Evolutionary conservation across 805 yeast species (phyloP), one percentile per base, ranked within the genome.

Genomic region (Lipomyces yamanashiensis): DNA sequence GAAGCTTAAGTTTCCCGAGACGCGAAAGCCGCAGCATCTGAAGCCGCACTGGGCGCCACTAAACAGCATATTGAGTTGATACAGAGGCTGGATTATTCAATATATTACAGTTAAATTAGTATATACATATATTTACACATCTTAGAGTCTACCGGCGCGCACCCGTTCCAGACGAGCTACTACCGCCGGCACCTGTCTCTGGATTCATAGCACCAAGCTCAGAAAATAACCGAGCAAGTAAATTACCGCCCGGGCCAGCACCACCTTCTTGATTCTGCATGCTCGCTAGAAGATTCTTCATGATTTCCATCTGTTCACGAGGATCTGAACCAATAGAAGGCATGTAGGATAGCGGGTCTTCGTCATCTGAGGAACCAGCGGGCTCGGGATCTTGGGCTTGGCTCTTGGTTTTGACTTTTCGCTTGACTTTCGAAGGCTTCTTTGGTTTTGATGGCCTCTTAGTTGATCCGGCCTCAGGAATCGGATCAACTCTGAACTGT

Each of bases 191-290:
- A 41, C 56, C 21, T 13, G 1, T 21, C 13, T 19, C 48, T 12
- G 39, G 39, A 49, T 41, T 39, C 48, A 53, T 41, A 15, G 49
- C 48, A 1, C 57, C 48, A 40, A 53, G 15, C 44, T 53, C 57
- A 12, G 48, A 43, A 40, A 56, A 21, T 13, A 56, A 15, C 15
- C 70, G 73, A 34, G 74, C 74, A 8, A 78, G 67, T n/a, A 78
- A 68, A 15, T 78, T 72, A 10, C 77, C 70, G 2, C 76, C 75
- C 0, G 81, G 81, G 0, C 80, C 80, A 17, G 72, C 71, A 1
- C 70, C 45, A 1, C 76, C 77, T 1, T 71, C 73, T 23, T 71
- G 73, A 17, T 67, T 54, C 39, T 70, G 62, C 12, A 78, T 50
- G 37, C 75, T 70, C 47, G 73, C 69, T 37, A 78, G 48, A 9